Evolutionary conservation across 768 basidiomycete genomes (phyloP).

Genomic region (Mycena latifolia): DNA sequence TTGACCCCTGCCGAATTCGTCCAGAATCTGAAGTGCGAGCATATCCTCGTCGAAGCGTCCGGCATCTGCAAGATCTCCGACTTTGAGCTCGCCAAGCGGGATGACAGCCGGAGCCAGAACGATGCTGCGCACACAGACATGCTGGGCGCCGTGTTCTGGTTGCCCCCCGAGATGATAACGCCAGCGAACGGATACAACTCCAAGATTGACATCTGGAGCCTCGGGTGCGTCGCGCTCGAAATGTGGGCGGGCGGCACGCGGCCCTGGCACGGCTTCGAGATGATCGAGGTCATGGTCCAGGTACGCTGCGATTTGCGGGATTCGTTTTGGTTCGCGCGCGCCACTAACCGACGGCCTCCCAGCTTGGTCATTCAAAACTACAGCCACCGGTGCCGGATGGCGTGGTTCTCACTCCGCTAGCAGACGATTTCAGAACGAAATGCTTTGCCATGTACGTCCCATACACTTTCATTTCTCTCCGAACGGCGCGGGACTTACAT

Average conservation of each 20-base stretch:
- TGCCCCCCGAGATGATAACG: conserved; percentile 96
- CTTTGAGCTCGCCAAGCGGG: conserved; percentile 98
- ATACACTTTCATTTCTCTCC: too few relatives aligned
- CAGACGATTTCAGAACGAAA: conserved; percentile 86
- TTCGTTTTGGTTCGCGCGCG: too few relatives aligned
- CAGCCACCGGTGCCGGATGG: conserved; percentile 94
- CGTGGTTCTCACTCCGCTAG: conserved; percentile 80
- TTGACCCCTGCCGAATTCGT: conserved; percentile 23
- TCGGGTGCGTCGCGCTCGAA: conserved; percentile 97
- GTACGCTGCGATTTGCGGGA: too few relatives aligned
- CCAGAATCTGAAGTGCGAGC: conserved; percentile 97
- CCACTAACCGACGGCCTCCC: too few relatives aligned
- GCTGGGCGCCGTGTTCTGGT: conserved; percentile 99
- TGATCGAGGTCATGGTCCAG: conserved; percentile 93
- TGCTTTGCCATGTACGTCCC: conserved; percentile 89
- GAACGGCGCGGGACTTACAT: too few relatives aligned
- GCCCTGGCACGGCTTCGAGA: conserved; percentile 94
- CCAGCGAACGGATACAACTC: conserved; percentile 93
- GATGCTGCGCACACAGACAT: conserved; percentile 91
- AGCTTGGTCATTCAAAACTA: conserved; percentile 85
- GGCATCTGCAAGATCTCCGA: conserved; percentile 98
- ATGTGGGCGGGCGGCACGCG: conserved; percentile 91
- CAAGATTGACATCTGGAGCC: conserved; percentile 99
- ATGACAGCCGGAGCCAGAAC: conserved; percentile 86
- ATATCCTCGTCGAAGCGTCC: conserved; percentile 94